Base-by-base conservation (phyloP, 176 grass and related monocot species). In the Hyparrhenia diplandra region DNA sequence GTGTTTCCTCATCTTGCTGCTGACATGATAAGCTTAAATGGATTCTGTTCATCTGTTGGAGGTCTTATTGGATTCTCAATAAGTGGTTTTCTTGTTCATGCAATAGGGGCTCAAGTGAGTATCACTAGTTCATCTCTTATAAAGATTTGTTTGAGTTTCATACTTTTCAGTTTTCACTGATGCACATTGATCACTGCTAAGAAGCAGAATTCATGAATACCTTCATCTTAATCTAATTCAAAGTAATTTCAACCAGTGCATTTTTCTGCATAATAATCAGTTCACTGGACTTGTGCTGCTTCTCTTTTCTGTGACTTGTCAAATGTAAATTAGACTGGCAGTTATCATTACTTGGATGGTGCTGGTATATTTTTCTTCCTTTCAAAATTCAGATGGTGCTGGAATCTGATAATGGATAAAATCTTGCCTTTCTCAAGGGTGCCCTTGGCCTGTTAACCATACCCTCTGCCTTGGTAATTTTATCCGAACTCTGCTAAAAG, bases 61-160 rank as follows among this genome's bases (percentile, higher is more conserved):
- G 83, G 91, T 24, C 91, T 97, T 83, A 78, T 97, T 83, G 94
- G 94, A 66, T 97, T 91, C 41, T 93, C 94, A 17, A 89, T 89
- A 70, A 97, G 94, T 78, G 94, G 94, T 23, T 74, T 90, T 79
- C 94, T 97, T 54, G 83, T 97, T 52, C 87, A 93, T 87, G 88
- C 91, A 73, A 91, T 97, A 51, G 91, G 94, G 32, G 80, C 94
- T 39, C 79, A 97, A 83, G 91, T 97, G 58, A 88, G 87, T 73
- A 73, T 77, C 32, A 12, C 46, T 14, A 69, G 71, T 67, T 86
- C 64, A 87, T 24, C 20, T 20, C 24, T 21, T 37, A 71, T 27
- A 71, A 46, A 49, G 11, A 55, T 55, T 13, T 57, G 49, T 40
- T 60, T 8, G 14, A 0, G 10, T 27, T 70, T 69, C 13, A 5